A percentile compares a stretch with the other conserved stretches of the same genome.
phyloP scores from a whole-genome alignment of 495 filamentous ascomycete species.

The Aspergillus carlsbadensis region DNA sequence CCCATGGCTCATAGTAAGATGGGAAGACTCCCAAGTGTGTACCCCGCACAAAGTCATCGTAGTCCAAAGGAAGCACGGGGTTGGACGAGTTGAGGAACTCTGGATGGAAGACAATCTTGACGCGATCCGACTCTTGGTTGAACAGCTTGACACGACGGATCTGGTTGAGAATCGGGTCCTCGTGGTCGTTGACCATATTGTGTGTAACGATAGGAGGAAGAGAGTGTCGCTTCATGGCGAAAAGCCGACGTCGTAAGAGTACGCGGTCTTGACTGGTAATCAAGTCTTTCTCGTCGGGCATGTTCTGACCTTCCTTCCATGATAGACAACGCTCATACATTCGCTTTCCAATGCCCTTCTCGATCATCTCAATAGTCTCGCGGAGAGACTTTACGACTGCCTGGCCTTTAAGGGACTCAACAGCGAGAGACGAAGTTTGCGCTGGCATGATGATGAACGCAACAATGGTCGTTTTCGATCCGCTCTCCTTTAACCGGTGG shows the following conservation, averaged over 20 bases:
- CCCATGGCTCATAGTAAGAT: conserved; percentile 99
- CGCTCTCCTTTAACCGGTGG: conserved; percentile 78
- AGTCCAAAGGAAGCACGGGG: conserved; percentile 92
- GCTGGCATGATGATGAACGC: conserved; percentile 99
- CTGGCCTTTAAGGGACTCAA: conserved; percentile 94
- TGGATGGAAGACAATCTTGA: conserved; percentile 97
- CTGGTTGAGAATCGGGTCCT: conserved; percentile 95
- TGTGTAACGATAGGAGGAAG: conserved; percentile 98
- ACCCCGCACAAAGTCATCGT: conserved; percentile 97
- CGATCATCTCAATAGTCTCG: conserved; percentile 88
- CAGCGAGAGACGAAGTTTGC: conserved; percentile 92
- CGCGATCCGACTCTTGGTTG: conserved; percentile 90
- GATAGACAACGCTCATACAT: conserved; percentile 89
- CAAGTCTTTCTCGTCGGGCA: conserved; percentile 94
- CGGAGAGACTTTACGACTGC: conserved; percentile 94
- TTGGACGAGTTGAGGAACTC: conserved; percentile 96
- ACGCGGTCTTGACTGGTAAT: conserved; percentile 90
- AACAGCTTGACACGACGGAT: conserved; percentile 94
- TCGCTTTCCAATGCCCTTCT: conserved; percentile 84
- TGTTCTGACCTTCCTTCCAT: conserved; percentile 90
- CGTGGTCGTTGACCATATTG: conserved; percentile 93
- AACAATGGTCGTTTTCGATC: conserved; percentile 94
- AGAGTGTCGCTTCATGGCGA: conserved; percentile 88
- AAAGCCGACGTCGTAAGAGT: conserved; percentile 85
- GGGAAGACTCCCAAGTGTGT: conserved; percentile 94